Conservation (phyloP, 108 stramenopile genomes). For the Poteriospumella lacustris region DNA sequence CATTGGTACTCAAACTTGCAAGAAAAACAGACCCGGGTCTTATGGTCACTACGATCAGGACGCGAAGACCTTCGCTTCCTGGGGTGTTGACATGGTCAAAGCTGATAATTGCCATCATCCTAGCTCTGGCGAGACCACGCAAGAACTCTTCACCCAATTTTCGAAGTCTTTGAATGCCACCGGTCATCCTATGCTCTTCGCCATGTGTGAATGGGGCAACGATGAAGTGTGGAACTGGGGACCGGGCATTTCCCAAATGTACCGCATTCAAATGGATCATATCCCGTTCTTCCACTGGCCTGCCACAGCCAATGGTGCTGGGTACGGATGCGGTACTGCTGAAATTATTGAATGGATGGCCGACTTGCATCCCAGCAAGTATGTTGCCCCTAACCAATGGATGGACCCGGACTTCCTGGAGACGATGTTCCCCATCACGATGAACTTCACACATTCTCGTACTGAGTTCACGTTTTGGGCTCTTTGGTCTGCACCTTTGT, state of each 20-base stretch:
- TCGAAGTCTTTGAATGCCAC: neutral
- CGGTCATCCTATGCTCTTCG: neutral
- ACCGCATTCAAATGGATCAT: neutral
- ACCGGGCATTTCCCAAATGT: neutral
- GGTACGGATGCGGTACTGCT: neutral
- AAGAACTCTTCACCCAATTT: neutral
- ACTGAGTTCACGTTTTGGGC: neutral
- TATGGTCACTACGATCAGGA: neutral
- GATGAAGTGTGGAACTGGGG: neutral
- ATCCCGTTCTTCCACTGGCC: neutral
- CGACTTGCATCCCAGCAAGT: neutral
- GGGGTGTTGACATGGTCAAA: neutral
- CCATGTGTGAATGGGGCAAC: neutral
- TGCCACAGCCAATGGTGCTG: neutral
- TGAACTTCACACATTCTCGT: neutral
- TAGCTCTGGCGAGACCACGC: neutral
- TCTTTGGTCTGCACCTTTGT: neutral
- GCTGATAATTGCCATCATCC: neutral
- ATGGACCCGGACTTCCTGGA: neutral
- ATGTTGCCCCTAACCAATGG: neutral
- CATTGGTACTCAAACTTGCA: slow-evolving; percentile 55
- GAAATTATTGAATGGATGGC: neutral
- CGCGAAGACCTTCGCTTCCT: neutral
- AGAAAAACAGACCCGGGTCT: neutral
- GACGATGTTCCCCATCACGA: too few species aligned